Percentiles rank a stretch among this genome's conserved stretches.
Conservation (phyloP, 306 rosid species). For the Psophocarpus tetragonolobus region DNA sequence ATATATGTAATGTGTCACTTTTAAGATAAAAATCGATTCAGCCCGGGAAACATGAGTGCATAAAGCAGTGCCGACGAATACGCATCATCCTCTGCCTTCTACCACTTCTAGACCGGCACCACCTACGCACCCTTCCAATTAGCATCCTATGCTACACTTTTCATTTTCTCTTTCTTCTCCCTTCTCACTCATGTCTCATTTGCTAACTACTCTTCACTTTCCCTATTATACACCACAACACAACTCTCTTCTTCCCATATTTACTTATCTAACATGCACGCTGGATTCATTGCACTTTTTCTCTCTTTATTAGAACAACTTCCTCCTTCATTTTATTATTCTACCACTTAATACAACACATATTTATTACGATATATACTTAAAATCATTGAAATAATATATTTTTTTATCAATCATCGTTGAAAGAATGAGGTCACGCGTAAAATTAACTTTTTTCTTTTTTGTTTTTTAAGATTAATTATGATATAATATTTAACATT, state of each 20-base stretch:
- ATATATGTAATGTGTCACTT: slow-evolving; percentile 27
- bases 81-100: slow-evolving; percentile 42
- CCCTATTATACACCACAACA: too few species aligned
- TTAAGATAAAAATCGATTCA: slow-evolving; percentile 26
- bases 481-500: neutral
- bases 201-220: too few species aligned
- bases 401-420: too few species aligned
- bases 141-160: slow-evolving; percentile 36
- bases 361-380: neutral
- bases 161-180: neutral
- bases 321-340: neutral
- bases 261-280: neutral
- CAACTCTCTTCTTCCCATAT: neutral
- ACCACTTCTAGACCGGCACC: slow-evolving; percentile 38
- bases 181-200: too few species aligned
- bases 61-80: slow-evolving; percentile 47
- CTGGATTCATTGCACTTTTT: neutral
- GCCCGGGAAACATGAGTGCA: slow-evolving; percentile 46
- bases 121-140: slow-evolving; percentile 28
- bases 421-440: neutral
- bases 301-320: neutral
- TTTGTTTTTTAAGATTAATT: neutral
- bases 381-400: neutral
- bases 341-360: neutral
- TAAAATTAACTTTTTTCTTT: neutral